Percentiles rank a stretch among this genome's conserved stretches.
These are phyloP conservation scores for Wallacemonas rigidus DNA, from an alignment of 208 protist genomes.

Conservation along the genomic window DNA sequence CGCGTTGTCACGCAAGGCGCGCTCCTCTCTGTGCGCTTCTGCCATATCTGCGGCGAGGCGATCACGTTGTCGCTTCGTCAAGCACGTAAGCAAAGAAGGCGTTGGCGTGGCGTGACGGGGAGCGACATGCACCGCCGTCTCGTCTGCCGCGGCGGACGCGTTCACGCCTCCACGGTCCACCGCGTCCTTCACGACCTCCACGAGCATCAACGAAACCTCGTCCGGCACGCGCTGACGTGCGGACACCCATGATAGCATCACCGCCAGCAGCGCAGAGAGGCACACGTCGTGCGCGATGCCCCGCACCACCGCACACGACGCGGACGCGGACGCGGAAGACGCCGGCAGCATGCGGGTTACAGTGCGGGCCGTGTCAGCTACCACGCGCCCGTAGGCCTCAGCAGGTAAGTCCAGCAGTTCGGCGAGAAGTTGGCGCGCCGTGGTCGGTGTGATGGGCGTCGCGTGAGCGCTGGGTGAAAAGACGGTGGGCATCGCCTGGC, in stretches of 20 bases:
- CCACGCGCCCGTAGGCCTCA: neutral
- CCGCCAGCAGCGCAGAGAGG: conserved; percentile 7
- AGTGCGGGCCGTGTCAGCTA: neutral
- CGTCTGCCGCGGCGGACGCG: neutral
- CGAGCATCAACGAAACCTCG: conserved; percentile 44
- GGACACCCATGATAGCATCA: conserved; percentile 19
- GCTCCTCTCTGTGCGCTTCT: neutral
- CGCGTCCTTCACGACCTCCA: conserved; percentile 50
- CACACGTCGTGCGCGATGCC: neutral
- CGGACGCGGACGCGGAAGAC: neutral
- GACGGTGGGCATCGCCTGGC: neutral
- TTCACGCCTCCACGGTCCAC: neutral
- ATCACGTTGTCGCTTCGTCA: conserved; percentile 21
- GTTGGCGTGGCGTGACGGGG: neutral
- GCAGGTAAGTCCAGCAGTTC: neutral
- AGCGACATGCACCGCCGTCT: no score
- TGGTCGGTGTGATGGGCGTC: neutral
- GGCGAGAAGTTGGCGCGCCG: neutral
- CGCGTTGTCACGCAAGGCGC: neutral
- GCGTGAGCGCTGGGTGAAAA: neutral
- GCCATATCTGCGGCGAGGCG: neutral
- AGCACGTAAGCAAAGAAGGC: neutral
- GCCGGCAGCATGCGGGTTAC: neutral
- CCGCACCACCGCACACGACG: no score
- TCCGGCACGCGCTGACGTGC: conserved; percentile 31